phyloP scores from a whole-genome alignment of 2,329 filamentous ascomycete genomes.

The Penicillium sp. region DNA sequence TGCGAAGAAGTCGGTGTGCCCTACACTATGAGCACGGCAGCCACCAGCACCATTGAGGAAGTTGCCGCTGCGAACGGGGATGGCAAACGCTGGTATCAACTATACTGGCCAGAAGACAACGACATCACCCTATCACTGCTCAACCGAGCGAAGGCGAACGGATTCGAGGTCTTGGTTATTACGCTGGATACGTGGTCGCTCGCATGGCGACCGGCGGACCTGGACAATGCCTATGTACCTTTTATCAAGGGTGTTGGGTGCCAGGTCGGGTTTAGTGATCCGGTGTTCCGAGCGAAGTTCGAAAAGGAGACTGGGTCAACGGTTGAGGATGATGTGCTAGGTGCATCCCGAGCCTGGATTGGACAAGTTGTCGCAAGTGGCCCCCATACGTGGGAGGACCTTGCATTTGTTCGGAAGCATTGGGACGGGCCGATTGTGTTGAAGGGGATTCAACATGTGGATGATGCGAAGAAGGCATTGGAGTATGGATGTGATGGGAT shows the following conservation, averaged over 20 bases:
- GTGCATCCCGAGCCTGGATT: slow-evolving; percentile 60
- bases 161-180: slow-evolving; percentile 69
- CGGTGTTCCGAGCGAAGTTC: slow-evolving; percentile 65
- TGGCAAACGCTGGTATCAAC: slow-evolving; percentile 70
- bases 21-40: slow-evolving; percentile 70
- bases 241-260: slow-evolving; percentile 65
- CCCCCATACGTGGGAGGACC: slow-evolving; percentile 64
- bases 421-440: slow-evolving; percentile 69
- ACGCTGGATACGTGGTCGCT: slow-evolving; percentile 74
- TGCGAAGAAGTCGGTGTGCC: slow-evolving; percentile 66
- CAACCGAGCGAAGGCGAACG: slow-evolving; percentile 62
- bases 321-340: slow-evolving; percentile 53
- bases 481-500: slow-evolving; percentile 55
- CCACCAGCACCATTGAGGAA: slow-evolving; percentile 67
- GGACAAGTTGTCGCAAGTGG: slow-evolving; percentile 57
- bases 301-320: slow-evolving; percentile 52
- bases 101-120: slow-evolving; percentile 73
- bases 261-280: slow-evolving; percentile 68
- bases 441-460: slow-evolving; percentile 61
- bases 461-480: slow-evolving; percentile 52
- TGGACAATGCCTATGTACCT: slow-evolving; percentile 60
- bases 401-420: slow-evolving; percentile 61
- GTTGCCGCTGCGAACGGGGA: slow-evolving; percentile 63
- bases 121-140: slow-evolving; percentile 69
- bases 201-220: slow-evolving; percentile 68